phyloP scores from a whole-genome alignment of 108 stramenopile genomes.

The Mayamaea pseudoterrestris region DNA sequence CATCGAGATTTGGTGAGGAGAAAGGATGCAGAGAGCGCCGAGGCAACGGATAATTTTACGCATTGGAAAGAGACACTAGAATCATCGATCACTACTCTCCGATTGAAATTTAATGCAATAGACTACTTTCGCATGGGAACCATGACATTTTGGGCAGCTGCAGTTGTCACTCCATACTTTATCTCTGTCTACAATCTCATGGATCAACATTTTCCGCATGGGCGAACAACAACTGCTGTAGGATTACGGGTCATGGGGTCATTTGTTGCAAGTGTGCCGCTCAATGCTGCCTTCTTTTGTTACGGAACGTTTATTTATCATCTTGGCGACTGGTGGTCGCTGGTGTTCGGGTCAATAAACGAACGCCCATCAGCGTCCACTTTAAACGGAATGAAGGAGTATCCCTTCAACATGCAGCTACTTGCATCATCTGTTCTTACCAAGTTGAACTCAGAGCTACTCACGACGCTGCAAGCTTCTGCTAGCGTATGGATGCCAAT shows the following conservation, averaged over 20 bases:
- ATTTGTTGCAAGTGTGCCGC: conserved; percentile 12
- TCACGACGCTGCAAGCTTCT: conserved; percentile 13
- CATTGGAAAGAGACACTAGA: no score
- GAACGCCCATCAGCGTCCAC: not conserved
- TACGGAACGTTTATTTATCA: conserved; percentile 25
- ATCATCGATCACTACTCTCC: no score
- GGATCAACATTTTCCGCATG: conserved; percentile 15
- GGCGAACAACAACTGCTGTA: conserved; percentile 4
- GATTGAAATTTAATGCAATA: not conserved
- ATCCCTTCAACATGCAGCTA: conserved; percentile 6
- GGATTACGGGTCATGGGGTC: conserved; percentile 5
- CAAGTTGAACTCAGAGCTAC: conserved; percentile 23
- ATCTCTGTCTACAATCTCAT: conserved; percentile 12
- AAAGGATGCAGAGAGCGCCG: no score
- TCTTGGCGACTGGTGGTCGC: not conserved
- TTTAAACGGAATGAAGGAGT: not conserved
- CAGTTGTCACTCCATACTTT: conserved; percentile 16
- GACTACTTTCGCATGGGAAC: conserved; percentile 18
- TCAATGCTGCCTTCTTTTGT: conserved; percentile 27
- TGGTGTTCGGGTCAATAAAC: not conserved
- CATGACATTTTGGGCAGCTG: conserved; percentile 21
- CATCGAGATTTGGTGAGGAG: not conserved
- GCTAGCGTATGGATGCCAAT: conserved; percentile 25
- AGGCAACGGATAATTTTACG: no score
- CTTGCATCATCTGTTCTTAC: conserved; percentile 3